Base-by-base conservation (phyloP, 2,329 filamentous ascomycete genomes). In the Tolypocladium paradoxum region DNA sequence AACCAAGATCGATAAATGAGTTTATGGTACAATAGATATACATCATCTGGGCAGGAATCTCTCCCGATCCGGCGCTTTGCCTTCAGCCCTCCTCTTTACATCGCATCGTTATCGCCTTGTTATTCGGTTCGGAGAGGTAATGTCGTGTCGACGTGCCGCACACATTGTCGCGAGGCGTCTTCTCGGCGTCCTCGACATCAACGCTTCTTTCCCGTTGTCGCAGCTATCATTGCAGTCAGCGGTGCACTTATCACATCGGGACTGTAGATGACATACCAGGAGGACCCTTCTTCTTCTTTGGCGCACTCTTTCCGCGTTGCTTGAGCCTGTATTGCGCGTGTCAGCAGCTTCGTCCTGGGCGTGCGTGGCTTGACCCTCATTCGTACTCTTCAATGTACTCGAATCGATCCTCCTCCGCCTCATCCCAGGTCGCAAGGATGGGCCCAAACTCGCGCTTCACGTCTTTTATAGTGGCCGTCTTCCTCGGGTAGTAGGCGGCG, bases 401-500 rank as follows among this genome's bases (percentile, higher is more conserved):
- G 56, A 90, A 73, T 62, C 93, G 84, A 59, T 93, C 86, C 62
- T 89, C 82, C 68, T 95, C 88, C 4, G 77, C 75, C 56, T 93
- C 85, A 62, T 96, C 82, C 63, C 84, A 83, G 7, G 85, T 83
- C 55, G 83, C 76, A 55, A 90, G 73, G 8, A 82, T 79, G 9
- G 85, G 78, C 20, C 75, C 76, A 62, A 91, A 90, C 49, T 81
- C 74, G 56, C 81, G 81, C 66, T 86, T 83, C 56, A 96, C 70
- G 59, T 95, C 88, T 60, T 81, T 79, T 56, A 95, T 80, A 0
- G 85, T 85, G 27, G 82, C 82, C 18, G 85, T 75, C 58, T 76
- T 86, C 59, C 84, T 83, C 2, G 93, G 93, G 68, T 99, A 99
- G 77, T 96, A 99, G 54, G 88, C 79, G 38, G 85, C 87, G 58